phyloP scores from a whole-genome alignment of 805 yeast genomes.

The Candida namnaoensis region DNA sequence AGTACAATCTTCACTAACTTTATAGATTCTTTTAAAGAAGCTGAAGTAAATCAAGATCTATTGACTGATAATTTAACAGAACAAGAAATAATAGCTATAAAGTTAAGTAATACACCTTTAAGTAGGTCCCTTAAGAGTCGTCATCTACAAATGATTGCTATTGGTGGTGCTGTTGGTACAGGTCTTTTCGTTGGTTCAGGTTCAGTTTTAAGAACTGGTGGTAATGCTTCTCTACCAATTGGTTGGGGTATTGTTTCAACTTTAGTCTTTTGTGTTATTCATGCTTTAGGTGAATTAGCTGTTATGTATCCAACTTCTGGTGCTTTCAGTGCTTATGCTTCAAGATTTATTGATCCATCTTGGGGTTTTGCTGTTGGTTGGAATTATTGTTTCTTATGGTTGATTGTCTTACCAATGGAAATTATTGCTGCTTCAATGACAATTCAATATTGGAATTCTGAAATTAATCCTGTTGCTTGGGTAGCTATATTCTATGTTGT shows the following conservation, averaged over 20 bases:
- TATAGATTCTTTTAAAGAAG: slow-evolving; percentile 27
- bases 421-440: slow-evolving; percentile 47
- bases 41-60: slow-evolving; percentile 26
- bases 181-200: slow-evolving; percentile 63
- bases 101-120: slow-evolving; percentile 48
- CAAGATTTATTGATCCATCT: slow-evolving; percentile 50
- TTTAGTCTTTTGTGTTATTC: slow-evolving; percentile 48
- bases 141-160: slow-evolving; percentile 60
- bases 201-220: slow-evolving; percentile 41
- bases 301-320: slow-evolving; percentile 57
- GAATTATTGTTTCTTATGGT: slow-evolving; percentile 46
- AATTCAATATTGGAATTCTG: slow-evolving; percentile 40
- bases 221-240: slow-evolving; percentile 48
- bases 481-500: slow-evolving; percentile 41
- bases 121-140: slow-evolving; percentile 43
- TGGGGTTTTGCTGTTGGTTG: slow-evolving; percentile 58
- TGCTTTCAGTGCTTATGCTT: slow-evolving; percentile 53
- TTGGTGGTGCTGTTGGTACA: slow-evolving; percentile 63
- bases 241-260: slow-evolving; percentile 50
- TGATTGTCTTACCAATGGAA: slow-evolving; percentile 42
- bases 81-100: slow-evolving; percentile 31
- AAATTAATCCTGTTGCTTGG: slow-evolving; percentile 37
- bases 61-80: slow-evolving; percentile 28
- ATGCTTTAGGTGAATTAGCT: slow-evolving; percentile 53
- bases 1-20: slow-evolving; percentile 14